These are phyloP conservation scores for Lasiosphaeria ovina DNA, from an alignment of 495 filamentous ascomycete species.

Conservation along the genomic window DNA sequence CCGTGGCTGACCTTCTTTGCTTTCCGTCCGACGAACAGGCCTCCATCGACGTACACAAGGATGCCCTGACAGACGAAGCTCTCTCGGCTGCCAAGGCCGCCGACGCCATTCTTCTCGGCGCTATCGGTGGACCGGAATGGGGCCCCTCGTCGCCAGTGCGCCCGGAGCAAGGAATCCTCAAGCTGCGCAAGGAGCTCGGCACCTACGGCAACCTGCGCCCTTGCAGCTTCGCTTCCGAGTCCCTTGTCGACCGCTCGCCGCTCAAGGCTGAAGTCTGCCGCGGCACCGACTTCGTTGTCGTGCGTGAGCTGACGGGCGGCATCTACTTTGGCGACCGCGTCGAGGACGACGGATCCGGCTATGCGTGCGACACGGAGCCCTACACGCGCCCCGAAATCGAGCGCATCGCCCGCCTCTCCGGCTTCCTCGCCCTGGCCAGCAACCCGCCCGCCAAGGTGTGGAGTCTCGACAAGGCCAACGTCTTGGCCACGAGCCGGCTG, in stretches of 20 bases:
- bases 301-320: conserved; percentile 91
- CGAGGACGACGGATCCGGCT: conserved; percentile 78
- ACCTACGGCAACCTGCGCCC: conserved; percentile 97
- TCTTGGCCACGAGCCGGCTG: conserved; percentile 82
- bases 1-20: background rate
- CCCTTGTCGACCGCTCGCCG: conserved; percentile 82
- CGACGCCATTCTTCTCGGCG: conserved; percentile 89
- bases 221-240: conserved; percentile 92
- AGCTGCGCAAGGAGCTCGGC: conserved; percentile 88
- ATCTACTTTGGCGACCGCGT: conserved; percentile 96
- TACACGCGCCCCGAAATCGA: conserved; percentile 88
- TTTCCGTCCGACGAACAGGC: conserved; percentile 45
- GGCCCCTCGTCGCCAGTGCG: conserved; percentile 77
- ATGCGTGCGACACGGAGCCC: conserved; percentile 83
- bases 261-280: conserved; percentile 84
- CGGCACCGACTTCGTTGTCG: conserved; percentile 89
- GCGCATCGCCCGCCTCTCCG: conserved; percentile 82
- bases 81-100: conserved; percentile 83
- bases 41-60: conserved; percentile 81
- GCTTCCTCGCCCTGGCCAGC: conserved; percentile 73
- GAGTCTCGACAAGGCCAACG: conserved; percentile 96
- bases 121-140: conserved; percentile 98
- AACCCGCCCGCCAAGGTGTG: conserved; percentile 80
- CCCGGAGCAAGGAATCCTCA: conserved; percentile 91
- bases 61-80: conserved; percentile 79